Base-by-base conservation (phyloP, 768 basidiomycete genomes). In the Agaricus sinodeliciosus region DNA sequence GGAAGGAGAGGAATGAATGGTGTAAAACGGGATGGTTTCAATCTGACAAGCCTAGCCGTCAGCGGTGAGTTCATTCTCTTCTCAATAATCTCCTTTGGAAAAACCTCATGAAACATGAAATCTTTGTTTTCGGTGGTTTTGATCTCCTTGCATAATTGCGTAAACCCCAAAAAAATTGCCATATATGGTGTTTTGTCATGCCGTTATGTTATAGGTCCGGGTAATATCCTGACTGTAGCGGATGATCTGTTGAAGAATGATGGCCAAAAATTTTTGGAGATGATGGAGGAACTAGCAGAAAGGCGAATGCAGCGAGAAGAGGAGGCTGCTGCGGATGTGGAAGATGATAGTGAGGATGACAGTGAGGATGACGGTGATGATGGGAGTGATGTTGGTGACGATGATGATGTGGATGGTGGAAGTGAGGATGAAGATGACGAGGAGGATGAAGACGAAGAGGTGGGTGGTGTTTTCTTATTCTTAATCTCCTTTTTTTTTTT, bases 221-320 rank as follows among this genome's bases (percentile, higher is more conserved):
- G 91, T 62, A 94, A 94, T 62, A 97, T 99, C 65, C 78, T 99
- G 42, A 99, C 96, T 18, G 95, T 99, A 49, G 96, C 96, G 43
- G 96, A 99, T 65, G 96, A 99, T 71, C 80, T 99, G 42, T 78
- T 99, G 61, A 96, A 96, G 77, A 98, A 98, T 62, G 94, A 99
- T 63, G 95, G 95, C 2, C 91, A 94, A 63, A 97, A 96, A 74
- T 99, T 99, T 73, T 73, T 99, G 61, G 96, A 99, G 75, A 99
- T 99, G 96, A 99, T 99, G 96, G 96, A 98, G 67, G 93, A 95
- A 69, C 80, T 99, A 16, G 94, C 95, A 0, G 93, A 96, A 63
- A 81, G 92, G 46, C 81, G 95, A 42, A 91, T 95, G 80, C 86
- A 90, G 60, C 80, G 94, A 3, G 94, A 97, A 64, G 88, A 94